phyloP scores from a whole-genome alignment of 805 yeast genomes.

The Candida suzukii region DNA sequence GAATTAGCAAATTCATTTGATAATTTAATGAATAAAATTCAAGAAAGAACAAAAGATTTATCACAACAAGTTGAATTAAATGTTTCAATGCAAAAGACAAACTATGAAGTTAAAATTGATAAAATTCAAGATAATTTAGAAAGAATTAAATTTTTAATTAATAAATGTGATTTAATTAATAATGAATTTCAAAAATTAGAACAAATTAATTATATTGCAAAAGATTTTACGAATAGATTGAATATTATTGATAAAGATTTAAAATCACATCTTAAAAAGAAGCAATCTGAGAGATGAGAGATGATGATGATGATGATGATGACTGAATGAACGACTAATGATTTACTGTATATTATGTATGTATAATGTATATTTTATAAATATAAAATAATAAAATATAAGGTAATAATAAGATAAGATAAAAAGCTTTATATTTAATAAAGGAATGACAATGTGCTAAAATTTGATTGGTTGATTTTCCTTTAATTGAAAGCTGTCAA shows the following conservation, averaged over 20 bases:
- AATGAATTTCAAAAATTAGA: conserved; percentile 26
- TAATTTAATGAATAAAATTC: conserved; percentile 54
- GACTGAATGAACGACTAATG: no score
- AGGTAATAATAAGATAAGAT: no score
- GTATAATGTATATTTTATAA: no score
- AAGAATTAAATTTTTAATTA: conserved; percentile 10
- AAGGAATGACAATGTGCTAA: no score
- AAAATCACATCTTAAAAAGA: conserved; percentile 8
- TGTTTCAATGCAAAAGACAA: conserved; percentile 16
- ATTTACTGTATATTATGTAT: no score
- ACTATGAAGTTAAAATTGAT: conserved; percentile 16
- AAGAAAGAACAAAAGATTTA: conserved; percentile 42
- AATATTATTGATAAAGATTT: conserved; percentile 13
- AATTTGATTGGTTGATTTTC: no score
- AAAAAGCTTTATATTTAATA: no score
- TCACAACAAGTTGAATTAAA: conserved; percentile 21
- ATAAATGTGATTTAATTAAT: conserved; percentile 18
- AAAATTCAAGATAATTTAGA: conserved; percentile 13
- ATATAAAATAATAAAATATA: no score
- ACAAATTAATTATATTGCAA: conserved; percentile 23
- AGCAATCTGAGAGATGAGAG: conserved; percentile 4
- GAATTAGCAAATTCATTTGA: conserved; percentile 57
- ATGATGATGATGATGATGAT: no score
- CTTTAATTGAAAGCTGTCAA: no score
- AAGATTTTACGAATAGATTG: conserved; percentile 22